Percentiles rank a stretch among this genome's conserved stretches.
These are phyloP conservation scores for Trichoderma oligosporum DNA, from an alignment of 2,329 filamentous ascomycete genomes.

Conservation along the genomic window DNA sequence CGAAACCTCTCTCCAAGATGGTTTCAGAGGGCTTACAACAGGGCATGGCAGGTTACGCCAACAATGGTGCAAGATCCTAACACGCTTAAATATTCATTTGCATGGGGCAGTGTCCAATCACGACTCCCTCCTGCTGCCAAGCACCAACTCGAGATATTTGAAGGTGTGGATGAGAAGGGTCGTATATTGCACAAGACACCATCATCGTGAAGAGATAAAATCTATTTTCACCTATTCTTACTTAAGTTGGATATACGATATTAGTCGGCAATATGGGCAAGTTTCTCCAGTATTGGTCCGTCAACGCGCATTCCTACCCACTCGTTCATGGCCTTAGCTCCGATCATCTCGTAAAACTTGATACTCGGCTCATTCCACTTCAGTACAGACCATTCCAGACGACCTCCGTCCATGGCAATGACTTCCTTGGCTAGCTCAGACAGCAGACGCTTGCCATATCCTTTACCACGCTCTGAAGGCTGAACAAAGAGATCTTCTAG, in stretches of 20 bases:
- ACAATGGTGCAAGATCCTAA: constrained; percentile 37
- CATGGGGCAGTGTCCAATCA: constrained; percentile 43
- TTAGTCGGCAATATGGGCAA: constrained; percentile 47
- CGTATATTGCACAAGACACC: constrained; percentile 13
- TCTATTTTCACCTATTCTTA: background rate
- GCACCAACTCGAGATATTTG: constrained; percentile 45
- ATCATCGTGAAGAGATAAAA: constrained; percentile 10
- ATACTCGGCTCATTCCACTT: constrained; percentile 93
- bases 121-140: constrained; percentile 31
- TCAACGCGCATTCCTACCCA: constrained; percentile 77
- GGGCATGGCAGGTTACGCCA: constrained; percentile 44
- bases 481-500: constrained; percentile 90
- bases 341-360: constrained; percentile 73
- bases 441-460: constrained; percentile 75
- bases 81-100: constrained; percentile 34
- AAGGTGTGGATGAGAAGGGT: constrained; percentile 39
- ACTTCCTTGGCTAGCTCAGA: constrained; percentile 76
- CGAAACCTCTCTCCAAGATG: constrained; percentile 38
- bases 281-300: constrained; percentile 57
- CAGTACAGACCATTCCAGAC: constrained; percentile 86
- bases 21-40: constrained; percentile 47
- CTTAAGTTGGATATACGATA: background rate
- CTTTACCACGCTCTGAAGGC: constrained; percentile 64
- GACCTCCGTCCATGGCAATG: constrained; percentile 63
- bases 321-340: constrained; percentile 62